Evolutionary conservation across 495 filamentous ascomycete genomes (phyloP), one percentile per base, ranked within the genome.

Genomic region (Hyaloscypha bicolor): DNA sequence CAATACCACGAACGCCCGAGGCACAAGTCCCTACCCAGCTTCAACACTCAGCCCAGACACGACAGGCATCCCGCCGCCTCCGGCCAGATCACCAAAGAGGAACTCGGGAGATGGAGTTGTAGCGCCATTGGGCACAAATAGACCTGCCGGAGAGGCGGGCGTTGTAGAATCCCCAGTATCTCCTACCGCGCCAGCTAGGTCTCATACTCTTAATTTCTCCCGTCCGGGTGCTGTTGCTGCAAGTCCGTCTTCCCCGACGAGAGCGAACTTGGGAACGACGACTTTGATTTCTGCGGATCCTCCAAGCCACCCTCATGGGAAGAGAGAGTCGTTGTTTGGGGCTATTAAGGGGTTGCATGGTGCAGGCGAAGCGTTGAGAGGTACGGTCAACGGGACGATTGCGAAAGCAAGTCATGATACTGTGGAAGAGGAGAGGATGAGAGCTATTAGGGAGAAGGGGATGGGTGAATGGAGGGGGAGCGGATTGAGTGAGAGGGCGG

Each of bases 391-490:
- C 48, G 39, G 25, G 35, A 57, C 19, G 19, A 67, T 71, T 33
- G 69, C 65, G n/a, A 33, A 59, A 4, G 55, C 31, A 2, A 65
- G 58, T 31, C 69, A 68, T 58, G 61, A 71, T 42, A 35, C 30
- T 0, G 65, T 55, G 29, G 69, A 71, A 29, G 65, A 65, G 32
- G 69, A 67, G 55, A 42, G 69, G n/a, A 64, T 64, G 69, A 64
- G 57, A 42, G 48, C 37, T 0, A n/a, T 71, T 6, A 31, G 57
- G 37, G 61, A 68, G 30, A 56, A 65, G 42, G 69, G 69, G 6
- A 33, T 65, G 33, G 37, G 42, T 25, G 69, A 71, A 5, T 71
- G 45, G 42, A 64, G 52, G 30, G 62, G 51, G 8, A 71, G 69
- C 31, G 69, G 69, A 2, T 59, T 71, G 35, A 22, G 51, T n/a